These are phyloP conservation scores for Claviceps fusiformis DNA, from an alignment of 2,329 filamentous ascomycete genomes.

Conservation along the genomic window DNA sequence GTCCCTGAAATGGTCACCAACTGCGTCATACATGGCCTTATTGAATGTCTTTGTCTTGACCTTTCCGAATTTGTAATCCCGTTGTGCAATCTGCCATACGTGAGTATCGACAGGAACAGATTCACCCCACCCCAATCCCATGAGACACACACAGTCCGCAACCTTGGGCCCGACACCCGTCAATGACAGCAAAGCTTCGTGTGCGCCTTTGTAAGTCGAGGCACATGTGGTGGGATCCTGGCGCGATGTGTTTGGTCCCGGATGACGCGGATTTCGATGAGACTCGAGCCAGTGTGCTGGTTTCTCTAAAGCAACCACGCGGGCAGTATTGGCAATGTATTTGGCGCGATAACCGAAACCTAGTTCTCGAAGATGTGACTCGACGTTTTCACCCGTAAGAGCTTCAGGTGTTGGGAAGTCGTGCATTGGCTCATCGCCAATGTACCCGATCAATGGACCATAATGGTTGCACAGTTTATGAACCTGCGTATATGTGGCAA, in stretches of 20 bases:
- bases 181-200: conserved; percentile 63
- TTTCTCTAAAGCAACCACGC: conserved; percentile 53
- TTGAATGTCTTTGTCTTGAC: conserved; percentile 74
- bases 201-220: conserved; percentile 62
- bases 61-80: conserved; percentile 89
- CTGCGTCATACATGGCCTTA: conserved; percentile 75
- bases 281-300: conserved; percentile 63
- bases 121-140: conserved; percentile 93
- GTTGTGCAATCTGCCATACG: conserved; percentile 94
- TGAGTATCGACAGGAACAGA: conserved; percentile 94
- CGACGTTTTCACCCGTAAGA: conserved; percentile 62
- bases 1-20: conserved; percentile 77
- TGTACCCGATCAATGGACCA: conserved; percentile 57
- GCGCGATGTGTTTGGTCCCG: conserved; percentile 31
- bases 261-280: conserved; percentile 64
- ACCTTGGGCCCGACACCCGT: conserved; percentile 94
- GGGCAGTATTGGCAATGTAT: conserved; percentile 79
- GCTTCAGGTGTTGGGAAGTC: conserved; percentile 72
- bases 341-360: conserved; percentile 93
- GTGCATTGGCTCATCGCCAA: conserved; percentile 62
- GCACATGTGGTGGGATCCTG: conserved; percentile 13
- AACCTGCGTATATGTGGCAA: conserved; percentile 30
- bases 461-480: conserved; percentile 84
- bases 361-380: conserved; percentile 63
- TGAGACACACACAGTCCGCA: conserved; percentile 88